A percentile compares a stretch with the other conserved stretches of the same genome.
phyloP scores from a whole-genome alignment of 768 basidiomycete genomes.

The Zangia roseola region DNA sequence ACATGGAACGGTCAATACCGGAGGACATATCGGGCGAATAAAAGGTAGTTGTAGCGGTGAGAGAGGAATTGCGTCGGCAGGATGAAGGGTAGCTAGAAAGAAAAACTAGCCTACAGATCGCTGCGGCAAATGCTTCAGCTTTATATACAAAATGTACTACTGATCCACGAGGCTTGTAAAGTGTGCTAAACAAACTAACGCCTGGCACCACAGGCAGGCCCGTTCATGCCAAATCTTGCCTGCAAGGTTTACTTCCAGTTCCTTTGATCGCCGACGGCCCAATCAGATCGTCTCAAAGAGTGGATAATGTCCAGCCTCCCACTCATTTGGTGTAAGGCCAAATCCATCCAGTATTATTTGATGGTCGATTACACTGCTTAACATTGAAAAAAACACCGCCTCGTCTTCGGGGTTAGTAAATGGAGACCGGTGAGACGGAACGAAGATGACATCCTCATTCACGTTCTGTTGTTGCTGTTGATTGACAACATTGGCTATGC shows the following conservation, averaged over 20 bases:
- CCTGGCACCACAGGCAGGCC: constrained; percentile 17
- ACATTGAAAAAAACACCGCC: neutral
- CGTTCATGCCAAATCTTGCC: constrained; percentile 7
- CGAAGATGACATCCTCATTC: neutral
- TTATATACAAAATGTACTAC: too few species aligned
- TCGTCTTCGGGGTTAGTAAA: constrained; percentile 5
- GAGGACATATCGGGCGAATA: too few species aligned
- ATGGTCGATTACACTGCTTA: neutral
- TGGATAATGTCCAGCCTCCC: constrained; percentile 16
- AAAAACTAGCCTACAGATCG: too few species aligned
- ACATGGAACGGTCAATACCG: too few species aligned
- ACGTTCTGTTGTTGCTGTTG: neutral
- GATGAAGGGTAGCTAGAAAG: too few species aligned
- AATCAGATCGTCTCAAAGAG: constrained; percentile 7
- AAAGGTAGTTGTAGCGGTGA: too few species aligned
- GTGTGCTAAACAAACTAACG: too few species aligned
- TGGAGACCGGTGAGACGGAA: constrained; percentile 5
- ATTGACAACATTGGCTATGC: too few species aligned
- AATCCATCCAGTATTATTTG: constrained; percentile 9
- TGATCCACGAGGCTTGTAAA: too few species aligned
- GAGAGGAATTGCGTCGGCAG: too few species aligned
- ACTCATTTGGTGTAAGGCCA: constrained; percentile 14
- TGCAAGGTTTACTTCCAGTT: constrained; percentile 4
- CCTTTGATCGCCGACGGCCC: neutral
- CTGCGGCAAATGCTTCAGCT: too few species aligned